Percentiles rank a stretch among this genome's conserved stretches.
Evolutionary conservation across 164 flowering plant genomes (phyloP).

Genomic region (Stephania japonica): DNA sequence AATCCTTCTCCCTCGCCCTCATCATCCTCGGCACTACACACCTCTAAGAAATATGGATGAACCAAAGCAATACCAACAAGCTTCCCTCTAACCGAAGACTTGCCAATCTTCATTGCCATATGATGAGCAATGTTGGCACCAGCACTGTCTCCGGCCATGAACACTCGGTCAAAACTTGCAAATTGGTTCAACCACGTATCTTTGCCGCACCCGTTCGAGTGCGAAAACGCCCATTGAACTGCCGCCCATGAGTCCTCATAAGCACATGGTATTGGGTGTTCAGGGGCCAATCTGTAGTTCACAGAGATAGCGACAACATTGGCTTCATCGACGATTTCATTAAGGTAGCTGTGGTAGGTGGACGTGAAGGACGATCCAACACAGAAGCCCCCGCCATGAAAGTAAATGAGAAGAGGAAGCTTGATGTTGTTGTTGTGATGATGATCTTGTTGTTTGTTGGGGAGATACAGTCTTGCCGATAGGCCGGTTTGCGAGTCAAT

Average conservation of each 20-base stretch:
- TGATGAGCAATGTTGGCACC: constrained; percentile 35
- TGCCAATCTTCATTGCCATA: constrained; percentile 22
- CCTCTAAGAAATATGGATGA: constrained; percentile 31
- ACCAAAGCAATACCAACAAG: constrained; percentile 25
- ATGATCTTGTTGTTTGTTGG: constrained; percentile 6
- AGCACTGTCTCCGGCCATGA: constrained; percentile 35
- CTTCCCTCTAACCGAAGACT: too few species aligned
- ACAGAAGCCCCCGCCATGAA: constrained; percentile 41
- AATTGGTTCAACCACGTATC: constrained; percentile 29
- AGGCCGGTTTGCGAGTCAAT: constrained; percentile 17
- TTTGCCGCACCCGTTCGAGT: constrained; percentile 17
- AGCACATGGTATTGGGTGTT: constrained; percentile 31
- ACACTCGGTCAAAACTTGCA: constrained; percentile 25
- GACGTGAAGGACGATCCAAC: constrained; percentile 23
- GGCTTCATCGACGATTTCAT: constrained; percentile 17
- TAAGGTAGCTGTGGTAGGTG: constrained; percentile 17
- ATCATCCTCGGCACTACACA: neutral
- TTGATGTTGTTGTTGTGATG: constrained; percentile 6
- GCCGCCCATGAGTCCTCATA: constrained; percentile 44
- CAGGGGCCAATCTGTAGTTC: constrained; percentile 30
- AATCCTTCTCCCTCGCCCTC: constrained; percentile 15
- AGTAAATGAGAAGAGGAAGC: constrained; percentile 30
- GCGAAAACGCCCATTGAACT: constrained; percentile 31
- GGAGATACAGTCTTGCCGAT: constrained; percentile 37
- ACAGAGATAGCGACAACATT: constrained; percentile 28